Base-by-base conservation (phyloP, 192 early-diverging fungal genomes). In the Dissophora globulifera region DNA sequence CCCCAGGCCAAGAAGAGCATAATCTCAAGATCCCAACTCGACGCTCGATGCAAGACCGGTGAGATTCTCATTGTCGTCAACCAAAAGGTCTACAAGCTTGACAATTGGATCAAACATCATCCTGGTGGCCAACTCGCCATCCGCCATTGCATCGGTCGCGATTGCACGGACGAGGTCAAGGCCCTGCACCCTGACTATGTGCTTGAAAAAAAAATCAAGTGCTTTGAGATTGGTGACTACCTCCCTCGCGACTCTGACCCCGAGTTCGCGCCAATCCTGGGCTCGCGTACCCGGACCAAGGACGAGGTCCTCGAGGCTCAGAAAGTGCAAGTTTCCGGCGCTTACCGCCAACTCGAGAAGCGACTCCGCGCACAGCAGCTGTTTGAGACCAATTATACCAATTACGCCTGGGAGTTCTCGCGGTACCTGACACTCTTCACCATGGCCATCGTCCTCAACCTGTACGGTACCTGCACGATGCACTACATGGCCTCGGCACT, bases 71-170 rank as follows among this genome's bases (percentile, higher is more conserved):
- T 98, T 62, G 88, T 98, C 27, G 91, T 92, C 61, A 85, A 91
- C 38, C 83, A 87, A 57, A 93, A 94, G 75, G 95, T 96, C 58
- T 96, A 95, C 87, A 92, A 93, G 78, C 84, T 96, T 19, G 87
- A 94, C 86, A 79, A 81, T 30, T 91, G 91, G 81, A 81, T 91
- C 67, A 86, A 90, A 69, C 85, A 85, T 62, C 97, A 99, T 67
- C 97, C 97, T 0, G 97, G 97, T 49, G 97, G 97, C 27, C 89
- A 90, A 41, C 83, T 96, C n/a, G 93, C 92, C 51, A 88, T 98
- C 41, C 78, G 83, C 78, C 93, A 97, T 80, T 89, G 93, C 84
- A 83, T 91, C 30, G 96, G 96, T 70, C 87, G 84, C 65, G 95
- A 98, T 72, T 93, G 94, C 17, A 96, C 97, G 0, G 95, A 96